Conservation (phyloP, 768 basidiomycete species). For the Suillus plorans region DNA sequence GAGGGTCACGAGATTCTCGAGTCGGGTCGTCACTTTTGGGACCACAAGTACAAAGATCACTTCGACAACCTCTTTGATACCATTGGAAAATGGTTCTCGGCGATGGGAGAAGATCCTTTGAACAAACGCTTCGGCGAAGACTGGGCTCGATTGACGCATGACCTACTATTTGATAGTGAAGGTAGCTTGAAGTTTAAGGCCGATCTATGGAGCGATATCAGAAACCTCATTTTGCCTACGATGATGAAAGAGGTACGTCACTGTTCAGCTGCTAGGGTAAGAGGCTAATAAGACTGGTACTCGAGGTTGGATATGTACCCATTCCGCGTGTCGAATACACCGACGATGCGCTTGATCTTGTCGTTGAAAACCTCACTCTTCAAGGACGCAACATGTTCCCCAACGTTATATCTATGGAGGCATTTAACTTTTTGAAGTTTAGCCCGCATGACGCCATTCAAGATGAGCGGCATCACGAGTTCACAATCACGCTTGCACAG, state of each 20-base stretch:
- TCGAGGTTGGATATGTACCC: slow-evolving; percentile 73
- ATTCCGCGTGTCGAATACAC: slow-evolving; percentile 95
- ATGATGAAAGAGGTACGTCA: slow-evolving; percentile 67
- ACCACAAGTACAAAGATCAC: slow-evolving; percentile 67
- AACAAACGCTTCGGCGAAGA: slow-evolving; percentile 83
- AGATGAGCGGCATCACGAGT: slow-evolving; percentile 68
- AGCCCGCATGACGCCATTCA: slow-evolving; percentile 61
- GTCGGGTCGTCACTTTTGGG: slow-evolving; percentile 75
- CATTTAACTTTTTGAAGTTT: slow-evolving; percentile 82
- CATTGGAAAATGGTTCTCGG: slow-evolving; percentile 76
- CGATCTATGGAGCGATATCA: slow-evolving; percentile 85
- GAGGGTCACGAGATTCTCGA: slow-evolving; percentile 68
- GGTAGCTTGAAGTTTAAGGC: slow-evolving; percentile 88
- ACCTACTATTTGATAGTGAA: slow-evolving; percentile 75
- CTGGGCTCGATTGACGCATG: slow-evolving; percentile 76
- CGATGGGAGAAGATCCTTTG: slow-evolving; percentile 81
- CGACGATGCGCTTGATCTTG: slow-evolving; percentile 81
- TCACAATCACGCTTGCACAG: slow-evolving; percentile 75
- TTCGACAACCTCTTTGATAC: slow-evolving; percentile 79
- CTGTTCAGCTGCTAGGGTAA: not conserved
- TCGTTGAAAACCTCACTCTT: slow-evolving; percentile 90
- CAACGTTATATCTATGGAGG: slow-evolving; percentile 69
- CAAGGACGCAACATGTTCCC: slow-evolving; percentile 90
- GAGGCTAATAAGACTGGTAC: not conserved
- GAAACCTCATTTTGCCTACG: slow-evolving; percentile 77